Conservation (phyloP, 257 asterid species). For the Ballota nigra region DNA sequence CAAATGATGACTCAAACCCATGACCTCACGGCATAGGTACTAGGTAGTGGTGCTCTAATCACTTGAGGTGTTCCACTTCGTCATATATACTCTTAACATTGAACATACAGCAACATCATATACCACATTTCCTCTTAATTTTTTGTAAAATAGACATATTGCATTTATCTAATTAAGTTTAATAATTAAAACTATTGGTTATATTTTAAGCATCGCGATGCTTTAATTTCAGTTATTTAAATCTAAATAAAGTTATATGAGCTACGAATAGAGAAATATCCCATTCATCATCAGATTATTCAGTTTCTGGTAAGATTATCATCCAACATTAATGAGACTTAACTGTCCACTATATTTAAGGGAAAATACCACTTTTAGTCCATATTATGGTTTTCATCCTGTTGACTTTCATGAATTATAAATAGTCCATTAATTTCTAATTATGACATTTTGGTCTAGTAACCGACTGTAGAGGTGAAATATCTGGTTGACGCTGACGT, state of each 20-base stretch:
- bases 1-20: too few species aligned
- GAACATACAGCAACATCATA: slow-evolving; percentile 1
- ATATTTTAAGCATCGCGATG: not conserved
- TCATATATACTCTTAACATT: not conserved
- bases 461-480: too few species aligned
- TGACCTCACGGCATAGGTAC: too few species aligned
- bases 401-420: too few species aligned
- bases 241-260: slow-evolving; percentile 4
- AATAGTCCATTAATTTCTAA: too few species aligned
- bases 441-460: too few species aligned
- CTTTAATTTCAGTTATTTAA: not conserved
- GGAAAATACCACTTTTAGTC: too few species aligned
- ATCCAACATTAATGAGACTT: slow-evolving; percentile 13
- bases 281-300: not conserved
- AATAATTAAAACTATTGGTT: not conserved
- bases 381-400: too few species aligned
- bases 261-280: not conserved
- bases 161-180: slow-evolving; percentile 1
- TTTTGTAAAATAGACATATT: not conserved
- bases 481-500: too few species aligned
- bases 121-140: not conserved
- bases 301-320: slow-evolving; percentile 10
- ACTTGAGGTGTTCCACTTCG: too few species aligned
- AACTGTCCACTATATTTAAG: not conserved
- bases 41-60: too few species aligned